A percentile compares a stretch with the other conserved stretches of the same genome.
Conservation (phyloP, 164 flowering plant species). For the Dillenia suffruticosa region DNA sequence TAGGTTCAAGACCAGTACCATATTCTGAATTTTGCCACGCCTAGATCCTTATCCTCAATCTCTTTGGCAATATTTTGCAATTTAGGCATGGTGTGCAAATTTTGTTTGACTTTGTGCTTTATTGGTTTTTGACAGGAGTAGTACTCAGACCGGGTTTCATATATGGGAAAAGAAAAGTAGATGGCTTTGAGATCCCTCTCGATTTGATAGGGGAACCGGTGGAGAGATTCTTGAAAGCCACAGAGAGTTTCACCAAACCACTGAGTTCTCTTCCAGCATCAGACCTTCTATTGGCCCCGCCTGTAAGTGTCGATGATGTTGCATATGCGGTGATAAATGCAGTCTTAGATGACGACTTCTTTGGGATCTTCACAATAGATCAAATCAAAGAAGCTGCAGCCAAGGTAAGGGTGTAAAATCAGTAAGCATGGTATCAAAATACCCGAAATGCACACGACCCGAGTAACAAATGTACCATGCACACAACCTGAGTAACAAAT, state of each 20-base stretch:
- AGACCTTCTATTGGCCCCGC: constrained; percentile 85
- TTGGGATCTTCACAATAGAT: constrained; percentile 87
- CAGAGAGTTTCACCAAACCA: constrained; percentile 64
- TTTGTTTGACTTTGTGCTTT: too few relatives aligned
- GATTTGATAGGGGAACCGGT: constrained; percentile 84
- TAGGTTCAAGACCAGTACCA: too few relatives aligned
- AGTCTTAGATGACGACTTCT: constrained; percentile 72
- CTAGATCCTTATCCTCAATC: too few relatives aligned
- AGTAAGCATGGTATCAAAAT: too few relatives aligned
- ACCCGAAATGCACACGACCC: too few relatives aligned
- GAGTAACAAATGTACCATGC: too few relatives aligned
- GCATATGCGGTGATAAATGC: constrained; percentile 79
- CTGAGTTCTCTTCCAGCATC: constrained; percentile 85
- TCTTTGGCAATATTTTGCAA: too few relatives aligned
- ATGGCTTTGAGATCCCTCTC: constrained; percentile 82
- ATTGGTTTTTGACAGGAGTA: constrained; percentile 45
- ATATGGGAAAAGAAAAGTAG: constrained; percentile 83
- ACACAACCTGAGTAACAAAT: too few relatives aligned
- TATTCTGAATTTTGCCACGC: too few relatives aligned
- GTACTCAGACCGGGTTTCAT: constrained; percentile 93
- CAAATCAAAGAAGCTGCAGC: constrained; percentile 96
- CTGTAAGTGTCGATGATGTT: constrained; percentile 83
- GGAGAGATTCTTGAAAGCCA: constrained; percentile 61
- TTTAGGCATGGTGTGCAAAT: too few relatives aligned
- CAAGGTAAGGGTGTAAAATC: constrained; percentile 45